Evolutionary conservation across 345 rosid genomes (phyloP).

Genomic region (Rubroshorea leprosula): DNA sequence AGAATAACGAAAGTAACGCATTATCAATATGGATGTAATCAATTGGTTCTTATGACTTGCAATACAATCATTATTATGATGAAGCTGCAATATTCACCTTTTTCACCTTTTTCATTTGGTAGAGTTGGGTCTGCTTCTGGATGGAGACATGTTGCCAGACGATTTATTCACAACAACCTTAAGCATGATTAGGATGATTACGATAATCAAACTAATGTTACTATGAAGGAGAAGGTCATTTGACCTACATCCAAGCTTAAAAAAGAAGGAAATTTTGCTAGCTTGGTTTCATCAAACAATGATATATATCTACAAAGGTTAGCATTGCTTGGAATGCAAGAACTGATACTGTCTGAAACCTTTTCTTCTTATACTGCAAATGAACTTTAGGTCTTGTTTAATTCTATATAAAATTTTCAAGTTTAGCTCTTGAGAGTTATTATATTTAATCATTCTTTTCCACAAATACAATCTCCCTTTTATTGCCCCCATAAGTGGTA

Average conservation of each 20-base stretch:
- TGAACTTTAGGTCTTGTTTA: too few species aligned
- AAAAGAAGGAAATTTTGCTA: neutral
- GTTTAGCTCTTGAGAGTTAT: too few species aligned
- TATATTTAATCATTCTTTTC: too few species aligned
- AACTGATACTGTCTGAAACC: too few species aligned
- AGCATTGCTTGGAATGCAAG: slow-evolving; percentile 10
- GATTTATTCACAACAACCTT: slow-evolving; percentile 19
- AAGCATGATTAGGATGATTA: slow-evolving; percentile 14
- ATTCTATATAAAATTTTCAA: too few species aligned
- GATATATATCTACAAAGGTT: neutral
- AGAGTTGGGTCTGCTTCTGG: slow-evolving; percentile 28
- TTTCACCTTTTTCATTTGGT: slow-evolving; percentile 19
- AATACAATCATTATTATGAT: slow-evolving; percentile 13
- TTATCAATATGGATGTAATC: neutral
- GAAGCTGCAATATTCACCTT: neutral
- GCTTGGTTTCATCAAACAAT: slow-evolving; percentile 10
- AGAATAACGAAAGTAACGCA: slow-evolving; percentile 18
- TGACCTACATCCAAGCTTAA: slow-evolving; percentile 2
- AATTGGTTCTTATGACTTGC: neutral
- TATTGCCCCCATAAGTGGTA: too few species aligned
- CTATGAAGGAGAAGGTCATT: neutral
- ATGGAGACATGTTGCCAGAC: slow-evolving; percentile 34
- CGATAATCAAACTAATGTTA: slow-evolving; percentile 17
- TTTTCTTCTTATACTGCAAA: too few species aligned
- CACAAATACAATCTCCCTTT: too few species aligned